Evolutionary conservation across 2,329 filamentous ascomycete species (phyloP), one percentile per base, ranked within the genome.

Genomic region (Microcyclospora tardicrescens): DNA sequence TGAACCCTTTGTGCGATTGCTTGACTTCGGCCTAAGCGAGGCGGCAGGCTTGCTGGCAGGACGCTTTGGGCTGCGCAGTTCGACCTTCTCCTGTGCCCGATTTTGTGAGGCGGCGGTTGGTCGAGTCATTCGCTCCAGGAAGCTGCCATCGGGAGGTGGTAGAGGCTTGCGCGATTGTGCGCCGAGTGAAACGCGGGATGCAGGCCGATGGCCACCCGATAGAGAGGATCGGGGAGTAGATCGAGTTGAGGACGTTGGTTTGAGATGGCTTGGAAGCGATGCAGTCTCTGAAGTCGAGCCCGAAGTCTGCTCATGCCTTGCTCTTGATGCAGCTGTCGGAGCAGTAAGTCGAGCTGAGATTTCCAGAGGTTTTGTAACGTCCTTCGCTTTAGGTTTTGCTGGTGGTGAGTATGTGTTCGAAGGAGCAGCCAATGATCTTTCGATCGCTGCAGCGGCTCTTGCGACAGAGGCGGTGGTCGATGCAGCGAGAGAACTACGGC

Each of bases 51-150:
- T 36, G 8, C 49, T 39, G 6, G 27, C 36, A 35, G 38, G 19
- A 19, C 40, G 41, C 6, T 62, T 60, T 27, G 63, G 59, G 42
- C 59, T 58, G 55, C 58, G 57, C 14, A 55, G 54, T 11, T 60
- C 57, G 5, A 56, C 57, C 61, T 82, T 84, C 5, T 83, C 79
- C 2, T 73, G 65, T 0, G 72, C 71, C 61, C 84, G 85, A 45
- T 69, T 77, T 8, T 78, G 71, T 5, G 78, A 84, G 34, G 74
- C 67, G 33, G 79, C 73, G 0, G 82, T 87, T 2, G 82, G 82
- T 31, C 81, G 69, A 75, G 80, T 86, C 81, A 87, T 85, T 37
- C 82, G 74, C n/a, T 80, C 81, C 16, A 87, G 63, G 60, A 87
- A 87, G 11, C 75, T 62, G 47, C 83, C 78, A 46, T 84, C 79